These are phyloP conservation scores for Scheffersomyces ergatensis DNA, from an alignment of 805 yeast species.

Conservation along the genomic window DNA sequence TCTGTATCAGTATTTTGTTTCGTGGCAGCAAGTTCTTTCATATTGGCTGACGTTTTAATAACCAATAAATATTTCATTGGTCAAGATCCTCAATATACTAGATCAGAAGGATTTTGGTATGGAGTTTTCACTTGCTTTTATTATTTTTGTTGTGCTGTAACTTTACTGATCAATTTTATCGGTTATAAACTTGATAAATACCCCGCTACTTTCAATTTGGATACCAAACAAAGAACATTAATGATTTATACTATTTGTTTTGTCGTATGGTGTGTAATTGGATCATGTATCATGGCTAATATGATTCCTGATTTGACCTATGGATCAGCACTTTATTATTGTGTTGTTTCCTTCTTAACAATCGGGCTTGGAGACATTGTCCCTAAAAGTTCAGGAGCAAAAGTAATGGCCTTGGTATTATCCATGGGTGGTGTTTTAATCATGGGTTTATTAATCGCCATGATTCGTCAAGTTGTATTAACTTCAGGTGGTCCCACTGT, in stretches of 20 bases:
- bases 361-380: slow-evolving; percentile 78
- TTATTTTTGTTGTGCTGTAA: slow-evolving; percentile 55
- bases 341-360: slow-evolving; percentile 71
- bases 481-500: slow-evolving; percentile 62
- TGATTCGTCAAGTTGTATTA: slow-evolving; percentile 63
- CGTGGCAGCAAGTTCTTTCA: slow-evolving; percentile 54
- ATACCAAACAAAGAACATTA: slow-evolving; percentile 65
- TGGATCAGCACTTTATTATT: slow-evolving; percentile 71
- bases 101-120: slow-evolving; percentile 75
- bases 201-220: slow-evolving; percentile 68
- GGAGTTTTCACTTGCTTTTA: slow-evolving; percentile 64
- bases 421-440: slow-evolving; percentile 69
- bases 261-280: slow-evolving; percentile 69
- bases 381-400: slow-evolving; percentile 52
- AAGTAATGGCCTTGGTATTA: slow-evolving; percentile 59
- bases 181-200: slow-evolving; percentile 63
- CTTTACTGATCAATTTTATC: slow-evolving; percentile 54
- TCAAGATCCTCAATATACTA: slow-evolving; percentile 7
- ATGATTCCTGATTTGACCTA: slow-evolving; percentile 38
- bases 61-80: slow-evolving; percentile 23
- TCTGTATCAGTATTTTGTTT: slow-evolving; percentile 61
- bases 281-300: slow-evolving; percentile 47
- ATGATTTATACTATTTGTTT: slow-evolving; percentile 69
- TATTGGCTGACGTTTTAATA: slow-evolving; percentile 48
- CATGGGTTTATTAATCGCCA: slow-evolving; percentile 70